phyloP scores from a whole-genome alignment of 441 rosid species.

The Adansonia grandidieri region DNA sequence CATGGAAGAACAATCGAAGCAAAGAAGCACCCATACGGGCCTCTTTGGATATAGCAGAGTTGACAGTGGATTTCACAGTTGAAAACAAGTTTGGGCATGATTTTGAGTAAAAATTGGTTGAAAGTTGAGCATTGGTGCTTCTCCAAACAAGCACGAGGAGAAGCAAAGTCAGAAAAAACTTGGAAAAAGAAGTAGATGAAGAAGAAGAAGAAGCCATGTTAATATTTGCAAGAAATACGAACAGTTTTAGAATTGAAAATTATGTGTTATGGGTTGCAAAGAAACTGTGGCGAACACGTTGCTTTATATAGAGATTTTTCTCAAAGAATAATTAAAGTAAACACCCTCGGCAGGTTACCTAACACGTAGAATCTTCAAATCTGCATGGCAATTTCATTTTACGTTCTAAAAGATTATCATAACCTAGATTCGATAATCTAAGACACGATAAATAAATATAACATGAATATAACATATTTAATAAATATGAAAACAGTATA shows the following conservation, averaged over 20 bases:
- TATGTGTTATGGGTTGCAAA: constrained; percentile 1
- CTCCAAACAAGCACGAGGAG: constrained; percentile 40
- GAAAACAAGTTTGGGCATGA: constrained; percentile 62
- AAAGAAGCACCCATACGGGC: constrained; percentile 80
- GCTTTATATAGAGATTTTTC: constrained; percentile 51
- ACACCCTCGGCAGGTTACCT: constrained; percentile 57
- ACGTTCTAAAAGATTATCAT: background rate
- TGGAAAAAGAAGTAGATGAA: constrained; percentile 19
- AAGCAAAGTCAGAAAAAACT: constrained; percentile 32
- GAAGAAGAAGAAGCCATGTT: constrained; percentile 42
- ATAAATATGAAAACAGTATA: too few species aligned
- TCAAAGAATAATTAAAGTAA: constrained; percentile 21
- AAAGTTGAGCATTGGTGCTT: constrained; percentile 62
- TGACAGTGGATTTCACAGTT: constrained; percentile 51
- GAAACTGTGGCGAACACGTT: constrained; percentile 17
- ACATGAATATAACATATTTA: too few species aligned
- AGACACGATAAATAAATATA: too few species aligned
- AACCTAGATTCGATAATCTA: background rate
- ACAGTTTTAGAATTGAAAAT: background rate
- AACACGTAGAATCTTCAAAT: constrained; percentile 54
- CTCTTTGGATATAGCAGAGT: constrained; percentile 57
- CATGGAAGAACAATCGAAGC: constrained; percentile 86
- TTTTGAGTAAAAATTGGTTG: constrained; percentile 60
- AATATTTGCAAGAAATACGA: background rate
- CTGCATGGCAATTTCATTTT: constrained; percentile 43